A percentile compares a stretch with the other conserved stretches of the same genome.
Conservation (phyloP, 2,329 filamentous ascomycete genomes). For the Botrytis tulipae region DNA sequence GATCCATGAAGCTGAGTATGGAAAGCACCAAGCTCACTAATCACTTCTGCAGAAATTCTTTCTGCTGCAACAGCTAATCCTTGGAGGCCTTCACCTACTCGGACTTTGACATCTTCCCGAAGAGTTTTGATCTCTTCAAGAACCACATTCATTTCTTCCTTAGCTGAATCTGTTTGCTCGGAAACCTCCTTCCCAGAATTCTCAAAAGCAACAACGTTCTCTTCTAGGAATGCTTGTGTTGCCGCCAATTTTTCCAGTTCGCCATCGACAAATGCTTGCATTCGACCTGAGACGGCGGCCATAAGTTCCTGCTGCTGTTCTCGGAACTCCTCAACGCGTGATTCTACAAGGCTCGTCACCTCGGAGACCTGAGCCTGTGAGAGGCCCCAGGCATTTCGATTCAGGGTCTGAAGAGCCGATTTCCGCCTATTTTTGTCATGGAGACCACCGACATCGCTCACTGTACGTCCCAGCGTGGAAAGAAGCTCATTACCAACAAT, state of each 20-base stretch:
- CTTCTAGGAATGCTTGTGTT: slow-evolving; percentile 68
- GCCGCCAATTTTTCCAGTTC: slow-evolving; percentile 70
- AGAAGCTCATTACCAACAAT: slow-evolving; percentile 74
- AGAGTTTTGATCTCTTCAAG: slow-evolving; percentile 90
- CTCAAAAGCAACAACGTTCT: slow-evolving; percentile 66
- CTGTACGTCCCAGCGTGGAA: slow-evolving; percentile 72
- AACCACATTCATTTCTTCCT: slow-evolving; percentile 85
- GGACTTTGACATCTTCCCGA: slow-evolving; percentile 81
- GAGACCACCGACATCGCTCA: slow-evolving; percentile 75
- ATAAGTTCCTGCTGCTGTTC: slow-evolving; percentile 71
- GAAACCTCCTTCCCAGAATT: slow-evolving; percentile 67
- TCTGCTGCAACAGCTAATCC: slow-evolving; percentile 81
- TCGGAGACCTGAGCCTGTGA: slow-evolving; percentile 74
- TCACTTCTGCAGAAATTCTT: slow-evolving; percentile 84
- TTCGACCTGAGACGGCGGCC: slow-evolving; percentile 62
- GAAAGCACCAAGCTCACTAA: slow-evolving; percentile 81
- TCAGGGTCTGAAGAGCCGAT: slow-evolving; percentile 77
- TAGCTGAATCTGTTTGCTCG: slow-evolving; percentile 65
- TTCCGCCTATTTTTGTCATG: slow-evolving; percentile 85
- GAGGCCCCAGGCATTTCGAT: slow-evolving; percentile 74
- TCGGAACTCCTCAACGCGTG: slow-evolving; percentile 70
- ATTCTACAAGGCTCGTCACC: slow-evolving; percentile 75
- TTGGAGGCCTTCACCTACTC: slow-evolving; percentile 80
- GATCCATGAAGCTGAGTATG: slow-evolving; percentile 80
- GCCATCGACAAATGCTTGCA: slow-evolving; percentile 72